Evolutionary conservation across 371 early-diverging fungal species (phyloP).

Genomic region (Apophysomyces ossiformis): DNA sequence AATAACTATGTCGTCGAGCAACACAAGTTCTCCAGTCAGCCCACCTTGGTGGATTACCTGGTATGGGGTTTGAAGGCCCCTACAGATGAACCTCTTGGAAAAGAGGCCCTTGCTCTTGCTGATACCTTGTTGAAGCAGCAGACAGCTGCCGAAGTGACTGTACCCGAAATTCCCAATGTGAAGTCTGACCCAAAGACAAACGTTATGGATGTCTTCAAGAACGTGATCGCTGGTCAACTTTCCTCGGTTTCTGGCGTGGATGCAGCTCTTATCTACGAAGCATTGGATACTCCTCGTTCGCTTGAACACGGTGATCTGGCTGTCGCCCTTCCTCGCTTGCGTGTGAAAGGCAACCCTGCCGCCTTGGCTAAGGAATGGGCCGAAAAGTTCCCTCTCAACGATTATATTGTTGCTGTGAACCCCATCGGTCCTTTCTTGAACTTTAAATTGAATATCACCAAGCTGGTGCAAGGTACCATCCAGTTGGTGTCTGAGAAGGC

Average conservation of each 20-base stretch:
- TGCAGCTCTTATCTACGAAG: constrained; percentile 49
- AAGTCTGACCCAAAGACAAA: constrained; percentile 59
- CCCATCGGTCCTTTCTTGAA: constrained; percentile 86
- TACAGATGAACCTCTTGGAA: constrained; percentile 35
- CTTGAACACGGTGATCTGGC: constrained; percentile 80
- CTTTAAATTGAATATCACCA: constrained; percentile 73
- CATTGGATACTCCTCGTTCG: constrained; percentile 65
- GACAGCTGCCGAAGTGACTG: constrained; percentile 33
- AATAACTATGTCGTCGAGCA: constrained; percentile 32
- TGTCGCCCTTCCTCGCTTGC: constrained; percentile 84
- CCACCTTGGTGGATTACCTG: constrained; percentile 47
- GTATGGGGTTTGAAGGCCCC: constrained; percentile 52
- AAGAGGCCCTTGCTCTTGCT: constrained; percentile 32
- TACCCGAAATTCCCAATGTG: constrained; percentile 43
- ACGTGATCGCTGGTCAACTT: constrained; percentile 56
- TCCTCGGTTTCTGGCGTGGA: constrained; percentile 51
- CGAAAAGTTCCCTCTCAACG: constrained; percentile 69
- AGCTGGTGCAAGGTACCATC: constrained; percentile 60
- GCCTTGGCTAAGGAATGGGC: constrained; percentile 77
- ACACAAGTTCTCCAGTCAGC: constrained; percentile 35
- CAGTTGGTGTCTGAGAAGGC: constrained; percentile 49
- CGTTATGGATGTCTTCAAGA: constrained; percentile 61
- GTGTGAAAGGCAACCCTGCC: constrained; percentile 86
- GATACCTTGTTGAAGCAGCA: constrained; percentile 24
- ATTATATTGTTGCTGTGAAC: constrained; percentile 59